phyloP scores from a whole-genome alignment of 768 basidiomycete species.

The Psilocybe azurescens region DNA sequence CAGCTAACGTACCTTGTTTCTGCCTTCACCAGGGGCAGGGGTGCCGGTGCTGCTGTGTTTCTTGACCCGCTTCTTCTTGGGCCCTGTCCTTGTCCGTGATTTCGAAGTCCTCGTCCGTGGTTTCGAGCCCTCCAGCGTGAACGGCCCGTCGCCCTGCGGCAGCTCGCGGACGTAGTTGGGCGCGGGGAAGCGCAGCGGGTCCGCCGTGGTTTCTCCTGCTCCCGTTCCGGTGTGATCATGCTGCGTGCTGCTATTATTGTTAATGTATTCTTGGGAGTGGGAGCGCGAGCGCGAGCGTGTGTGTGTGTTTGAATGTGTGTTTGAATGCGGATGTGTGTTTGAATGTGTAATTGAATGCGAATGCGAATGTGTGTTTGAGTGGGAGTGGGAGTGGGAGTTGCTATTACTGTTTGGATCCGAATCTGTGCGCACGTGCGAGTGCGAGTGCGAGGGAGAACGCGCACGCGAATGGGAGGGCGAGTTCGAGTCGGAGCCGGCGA shows the following conservation, averaged over 20 bases:
- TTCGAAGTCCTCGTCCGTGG: not conserved
- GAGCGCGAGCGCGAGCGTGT: too few relatives aligned
- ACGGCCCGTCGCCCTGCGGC: not conserved
- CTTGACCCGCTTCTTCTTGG: not conserved
- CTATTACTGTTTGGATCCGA: too few relatives aligned
- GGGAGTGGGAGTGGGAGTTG: too few relatives aligned
- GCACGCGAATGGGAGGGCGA: not conserved
- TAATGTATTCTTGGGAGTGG: too few relatives aligned
- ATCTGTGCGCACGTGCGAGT: not conserved
- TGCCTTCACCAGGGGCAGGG: not conserved
- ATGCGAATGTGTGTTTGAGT: too few relatives aligned
- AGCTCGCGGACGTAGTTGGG: slow-evolving; percentile 5
- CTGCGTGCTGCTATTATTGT: too few relatives aligned
- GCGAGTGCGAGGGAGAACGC: not conserved
- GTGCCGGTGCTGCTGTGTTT: not conserved
- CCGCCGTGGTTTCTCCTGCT: not conserved
- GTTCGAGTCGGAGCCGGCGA: not conserved
- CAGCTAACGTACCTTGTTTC: slow-evolving; percentile 8
- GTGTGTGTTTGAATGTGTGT: too few relatives aligned
- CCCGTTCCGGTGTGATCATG: too few relatives aligned
- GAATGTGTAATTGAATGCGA: too few relatives aligned
- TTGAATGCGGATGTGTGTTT: too few relatives aligned
- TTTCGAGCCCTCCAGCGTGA: not conserved
- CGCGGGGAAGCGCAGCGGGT: slow-evolving; percentile 2
- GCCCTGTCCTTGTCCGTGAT: not conserved